Evolutionary conservation across 176 grass and related monocot genomes (phyloP).

Genomic region (Eleusine indica): DNA sequence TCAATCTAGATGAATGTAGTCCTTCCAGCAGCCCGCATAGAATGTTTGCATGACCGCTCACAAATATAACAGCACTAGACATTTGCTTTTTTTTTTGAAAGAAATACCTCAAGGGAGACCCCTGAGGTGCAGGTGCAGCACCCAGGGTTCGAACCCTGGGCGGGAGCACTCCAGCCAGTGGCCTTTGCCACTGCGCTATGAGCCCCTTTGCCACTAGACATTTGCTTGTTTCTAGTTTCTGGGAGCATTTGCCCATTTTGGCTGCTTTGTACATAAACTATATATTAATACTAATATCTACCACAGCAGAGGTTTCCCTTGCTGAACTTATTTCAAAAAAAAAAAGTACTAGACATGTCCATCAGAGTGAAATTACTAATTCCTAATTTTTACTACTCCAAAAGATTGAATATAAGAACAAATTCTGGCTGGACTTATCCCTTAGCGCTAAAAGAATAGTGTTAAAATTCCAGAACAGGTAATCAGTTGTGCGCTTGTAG

Average conservation of each 20-base stretch:
- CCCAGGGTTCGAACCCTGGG: no score
- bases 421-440: neutral
- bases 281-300: no score
- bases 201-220: neutral
- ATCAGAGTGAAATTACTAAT: neutral
- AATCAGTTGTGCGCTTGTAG: conserved; percentile 35
- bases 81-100: no score
- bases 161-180: no score
- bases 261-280: no score
- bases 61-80: neutral
- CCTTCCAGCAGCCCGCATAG: neutral
- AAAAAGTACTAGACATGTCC: neutral
- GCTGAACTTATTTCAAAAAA: no score
- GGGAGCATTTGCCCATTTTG: no score
- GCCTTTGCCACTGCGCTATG: no score
- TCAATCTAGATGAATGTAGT: neutral
- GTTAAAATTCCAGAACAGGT: conserved; percentile 5
- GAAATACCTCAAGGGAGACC: no score
- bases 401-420: conserved; percentile 12
- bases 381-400: neutral
- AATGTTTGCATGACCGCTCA: neutral
- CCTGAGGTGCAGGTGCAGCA: no score
- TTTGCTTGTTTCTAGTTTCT: no score
- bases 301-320: no score
- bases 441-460: neutral